These are phyloP conservation scores for Cucurbita maxima DNA, from an alignment of 306 rosid species.

Conservation along the genomic window DNA sequence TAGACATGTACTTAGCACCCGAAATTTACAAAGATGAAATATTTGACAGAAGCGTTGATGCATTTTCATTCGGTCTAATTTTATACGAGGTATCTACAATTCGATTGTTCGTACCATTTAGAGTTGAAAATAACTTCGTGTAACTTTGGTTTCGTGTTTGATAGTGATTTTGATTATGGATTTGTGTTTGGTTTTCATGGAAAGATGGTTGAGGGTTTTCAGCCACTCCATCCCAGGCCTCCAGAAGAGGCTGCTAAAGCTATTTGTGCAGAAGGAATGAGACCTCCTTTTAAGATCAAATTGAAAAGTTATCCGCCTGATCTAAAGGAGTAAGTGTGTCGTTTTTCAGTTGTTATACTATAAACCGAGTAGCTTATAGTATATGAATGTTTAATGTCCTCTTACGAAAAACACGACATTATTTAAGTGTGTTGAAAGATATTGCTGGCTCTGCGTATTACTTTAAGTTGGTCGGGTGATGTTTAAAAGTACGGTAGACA, in stretches of 20 bases:
- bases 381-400: background rate
- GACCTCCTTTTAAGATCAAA: slow-evolving; percentile 71
- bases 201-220: slow-evolving; percentile 86
- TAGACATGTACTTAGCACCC: slow-evolving; percentile 82
- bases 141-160: slow-evolving; percentile 2
- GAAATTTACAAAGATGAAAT: slow-evolving; percentile 65
- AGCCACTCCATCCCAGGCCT: slow-evolving; percentile 51
- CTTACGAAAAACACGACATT: background rate
- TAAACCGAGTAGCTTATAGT: background rate
- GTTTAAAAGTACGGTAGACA: background rate
- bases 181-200: background rate
- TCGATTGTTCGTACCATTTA: background rate
- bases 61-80: slow-evolving; percentile 79
- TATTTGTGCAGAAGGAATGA: slow-evolving; percentile 60
- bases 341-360: background rate
- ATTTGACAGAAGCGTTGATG: slow-evolving; percentile 79
- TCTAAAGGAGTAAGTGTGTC: slow-evolving; percentile 60
- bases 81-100: slow-evolving; percentile 57
- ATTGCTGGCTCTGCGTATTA: background rate
- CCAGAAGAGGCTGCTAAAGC: slow-evolving; percentile 50
- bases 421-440: background rate
- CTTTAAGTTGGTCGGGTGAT: background rate
- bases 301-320: slow-evolving; percentile 79
- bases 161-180: background rate
- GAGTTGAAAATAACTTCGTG: background rate